A percentile compares a stretch with the other conserved stretches of the same genome.
Conservation (phyloP, 2,329 filamentous ascomycete species). For the Beauveria medogensis region DNA sequence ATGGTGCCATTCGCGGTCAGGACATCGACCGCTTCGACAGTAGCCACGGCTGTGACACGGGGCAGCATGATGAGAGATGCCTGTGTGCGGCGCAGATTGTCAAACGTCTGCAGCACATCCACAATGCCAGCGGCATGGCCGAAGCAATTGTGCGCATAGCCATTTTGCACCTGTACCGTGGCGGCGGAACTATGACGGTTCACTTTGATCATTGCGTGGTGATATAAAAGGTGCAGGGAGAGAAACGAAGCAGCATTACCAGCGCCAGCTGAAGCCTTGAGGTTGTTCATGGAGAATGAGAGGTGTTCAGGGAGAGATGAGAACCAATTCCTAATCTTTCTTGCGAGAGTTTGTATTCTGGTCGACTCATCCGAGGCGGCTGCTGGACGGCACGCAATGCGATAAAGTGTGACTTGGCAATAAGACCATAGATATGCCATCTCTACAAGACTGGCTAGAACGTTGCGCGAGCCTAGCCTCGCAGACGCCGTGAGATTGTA, state of each 20-base stretch:
- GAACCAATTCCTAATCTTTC: conserved; percentile 50
- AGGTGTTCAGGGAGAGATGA: conserved; percentile 47
- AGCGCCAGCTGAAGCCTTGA: conserved; percentile 46
- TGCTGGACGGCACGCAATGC: conserved; percentile 23
- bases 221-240: conserved; percentile 59
- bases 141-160: conserved; percentile 40
- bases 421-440: conserved; percentile 59
- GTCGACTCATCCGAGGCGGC: conserved; percentile 20
- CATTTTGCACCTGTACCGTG: conserved; percentile 29
- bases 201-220: conserved; percentile 55
- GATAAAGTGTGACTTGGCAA: conserved; percentile 50
- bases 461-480: conserved; percentile 28
- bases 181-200: conserved; percentile 49
- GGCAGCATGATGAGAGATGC: conserved; percentile 36
- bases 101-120: conserved; percentile 35
- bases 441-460: conserved; percentile 54
- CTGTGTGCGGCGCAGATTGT: conserved; percentile 26
- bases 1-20: conserved; percentile 52
- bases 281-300: conserved; percentile 45
- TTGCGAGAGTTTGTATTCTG: conserved; percentile 38
- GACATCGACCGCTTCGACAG: conserved; percentile 58
- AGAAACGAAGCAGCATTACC: conserved; percentile 50
- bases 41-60: conserved; percentile 55
- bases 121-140: conserved; percentile 46
- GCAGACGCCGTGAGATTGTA: conserved; percentile 21